These are phyloP conservation scores for Aegilops tauschii DNA, from an alignment of 176 grass and related monocot genomes.

Conservation along the genomic window DNA sequence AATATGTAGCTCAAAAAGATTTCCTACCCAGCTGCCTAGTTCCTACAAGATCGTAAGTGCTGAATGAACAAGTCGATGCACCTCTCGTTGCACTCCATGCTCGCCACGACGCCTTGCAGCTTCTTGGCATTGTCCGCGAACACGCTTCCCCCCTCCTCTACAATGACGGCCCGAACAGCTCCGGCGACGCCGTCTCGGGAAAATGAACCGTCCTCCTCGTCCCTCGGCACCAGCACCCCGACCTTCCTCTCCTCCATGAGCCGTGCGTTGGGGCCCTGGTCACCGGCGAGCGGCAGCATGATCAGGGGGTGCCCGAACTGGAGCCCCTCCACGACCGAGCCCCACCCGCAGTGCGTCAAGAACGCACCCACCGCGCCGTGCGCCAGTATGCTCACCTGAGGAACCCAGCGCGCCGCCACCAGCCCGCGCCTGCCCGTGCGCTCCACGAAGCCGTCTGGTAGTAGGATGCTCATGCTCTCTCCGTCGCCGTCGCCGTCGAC, in stretches of 20 bases:
- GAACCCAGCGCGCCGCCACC: not conserved
- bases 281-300: not conserved
- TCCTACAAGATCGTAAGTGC: not conserved
- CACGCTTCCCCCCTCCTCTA: not conserved
- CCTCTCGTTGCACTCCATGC: not conserved
- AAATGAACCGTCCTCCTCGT: not conserved
- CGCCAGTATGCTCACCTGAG: not conserved
- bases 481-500: not conserved
- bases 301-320: not conserved
- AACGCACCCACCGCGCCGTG: conserved; percentile 47
- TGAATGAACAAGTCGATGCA: not conserved
- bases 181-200: not conserved
- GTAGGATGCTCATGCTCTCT: too few relatives aligned
- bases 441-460: not conserved
- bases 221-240: not conserved
- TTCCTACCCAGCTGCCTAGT: too few relatives aligned
- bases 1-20: too few relatives aligned
- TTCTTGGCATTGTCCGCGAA: not conserved
- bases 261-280: conserved; percentile 9
- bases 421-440: not conserved
- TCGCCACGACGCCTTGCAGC: not conserved
- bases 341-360: conserved; percentile 65
- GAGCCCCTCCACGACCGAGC: conserved; percentile 10
- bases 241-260: conserved; percentile 7
- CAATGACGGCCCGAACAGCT: not conserved